Conservation (phyloP, 768 basidiomycete genomes). For the Lentinus tigrinus region DNA sequence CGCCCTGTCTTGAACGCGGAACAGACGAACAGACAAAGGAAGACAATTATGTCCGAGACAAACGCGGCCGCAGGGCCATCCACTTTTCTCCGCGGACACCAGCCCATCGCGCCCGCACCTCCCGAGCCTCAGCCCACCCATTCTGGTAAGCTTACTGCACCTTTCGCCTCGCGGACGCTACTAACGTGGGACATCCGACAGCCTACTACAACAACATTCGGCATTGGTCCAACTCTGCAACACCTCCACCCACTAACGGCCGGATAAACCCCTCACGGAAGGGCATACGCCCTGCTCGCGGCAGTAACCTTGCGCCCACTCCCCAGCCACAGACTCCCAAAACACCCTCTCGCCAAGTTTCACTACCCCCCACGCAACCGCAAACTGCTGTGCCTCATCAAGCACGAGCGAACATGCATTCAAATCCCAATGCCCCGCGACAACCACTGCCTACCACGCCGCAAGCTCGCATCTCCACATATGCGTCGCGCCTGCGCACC, state of each 20-base stretch:
- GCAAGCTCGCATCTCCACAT: constrained; percentile 81
- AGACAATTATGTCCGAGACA: constrained; percentile 3
- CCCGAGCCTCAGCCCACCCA: constrained; percentile 29
- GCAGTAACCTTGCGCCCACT: constrained; percentile 41
- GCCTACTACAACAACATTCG: constrained; percentile 70
- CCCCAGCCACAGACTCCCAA: constrained; percentile 33
- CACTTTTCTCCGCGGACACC: constrained; percentile 15
- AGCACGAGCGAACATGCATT: neutral
- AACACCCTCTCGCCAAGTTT: constrained; percentile 39
- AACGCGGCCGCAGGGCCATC: constrained; percentile 15
- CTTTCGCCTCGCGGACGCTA: neutral
- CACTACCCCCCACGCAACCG: constrained; percentile 24
- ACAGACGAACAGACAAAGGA: neutral
- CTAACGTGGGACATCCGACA: constrained; percentile 33
- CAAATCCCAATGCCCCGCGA: constrained; percentile 45
- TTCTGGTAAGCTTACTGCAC: constrained; percentile 22
- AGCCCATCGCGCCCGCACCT: constrained; percentile 21
- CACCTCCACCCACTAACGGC: constrained; percentile 52
- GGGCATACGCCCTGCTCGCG: constrained; percentile 38
- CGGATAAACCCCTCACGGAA: constrained; percentile 36
- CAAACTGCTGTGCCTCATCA: constrained; percentile 29
- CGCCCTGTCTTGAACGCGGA: too few species aligned
- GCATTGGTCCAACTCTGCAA: constrained; percentile 62
- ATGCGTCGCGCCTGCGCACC: constrained; percentile 86
- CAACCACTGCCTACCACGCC: constrained; percentile 48